Conservation (phyloP, 768 basidiomycete species). For the Xerocomus potaroensis region DNA sequence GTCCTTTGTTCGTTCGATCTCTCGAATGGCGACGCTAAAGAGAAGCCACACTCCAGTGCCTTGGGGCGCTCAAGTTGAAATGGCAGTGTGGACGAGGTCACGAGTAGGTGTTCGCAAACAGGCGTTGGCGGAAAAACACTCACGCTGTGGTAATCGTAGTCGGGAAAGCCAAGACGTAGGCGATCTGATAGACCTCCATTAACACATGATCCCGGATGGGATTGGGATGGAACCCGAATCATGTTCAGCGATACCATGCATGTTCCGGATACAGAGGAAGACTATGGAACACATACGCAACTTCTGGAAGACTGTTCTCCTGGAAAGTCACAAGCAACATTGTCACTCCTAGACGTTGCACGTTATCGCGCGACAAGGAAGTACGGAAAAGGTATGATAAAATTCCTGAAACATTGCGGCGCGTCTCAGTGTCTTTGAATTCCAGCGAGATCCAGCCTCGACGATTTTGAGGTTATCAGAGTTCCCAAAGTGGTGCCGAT, state of each 20-base stretch:
- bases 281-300: background rate
- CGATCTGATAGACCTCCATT: constrained; percentile 11
- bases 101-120: constrained; percentile 4
- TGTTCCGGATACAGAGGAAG: background rate
- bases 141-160: constrained; percentile 1
- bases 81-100: constrained; percentile 9
- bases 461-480: constrained; percentile 23
- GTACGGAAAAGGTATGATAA: constrained; percentile 11
- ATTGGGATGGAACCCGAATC: constrained; percentile 22
- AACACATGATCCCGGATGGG: constrained; percentile 18
- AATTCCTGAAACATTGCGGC: background rate
- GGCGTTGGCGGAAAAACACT: background rate
- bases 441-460: constrained; percentile 11
- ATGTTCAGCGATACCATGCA: background rate
- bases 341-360: constrained; percentile 8
- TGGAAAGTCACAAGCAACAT: background rate
- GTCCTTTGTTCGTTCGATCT: background rate
- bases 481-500: constrained; percentile 18
- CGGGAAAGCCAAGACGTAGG: constrained; percentile 12
- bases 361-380: background rate
- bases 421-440: background rate
- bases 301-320: background rate
- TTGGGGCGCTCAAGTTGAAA: constrained; percentile 6
- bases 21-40: constrained; percentile 22
- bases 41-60: constrained; percentile 9